Percentiles rank a stretch among this genome's conserved stretches.
These are phyloP conservation scores for Oemleria cerasiformis DNA, from an alignment of 306 rosid species.

Conservation along the genomic window DNA sequence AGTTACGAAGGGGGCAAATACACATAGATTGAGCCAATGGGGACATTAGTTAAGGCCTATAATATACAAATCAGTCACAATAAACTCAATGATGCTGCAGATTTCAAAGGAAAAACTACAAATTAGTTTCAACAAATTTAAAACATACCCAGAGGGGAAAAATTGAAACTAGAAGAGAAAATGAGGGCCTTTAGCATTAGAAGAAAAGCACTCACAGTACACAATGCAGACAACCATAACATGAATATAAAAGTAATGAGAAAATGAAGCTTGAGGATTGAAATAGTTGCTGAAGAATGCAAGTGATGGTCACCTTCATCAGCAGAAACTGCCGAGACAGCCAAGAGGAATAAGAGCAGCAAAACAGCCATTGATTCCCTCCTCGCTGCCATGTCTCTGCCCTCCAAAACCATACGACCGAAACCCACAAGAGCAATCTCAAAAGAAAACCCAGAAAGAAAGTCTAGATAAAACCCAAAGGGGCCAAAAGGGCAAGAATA, in stretches of 20 bases:
- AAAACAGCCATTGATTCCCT: constrained; percentile 44
- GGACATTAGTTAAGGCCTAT: not conserved
- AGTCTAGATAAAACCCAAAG: not conserved
- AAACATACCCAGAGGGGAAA: constrained; percentile 5
- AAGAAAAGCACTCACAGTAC: not conserved
- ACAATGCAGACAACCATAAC: not conserved
- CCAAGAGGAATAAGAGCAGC: constrained; percentile 39
- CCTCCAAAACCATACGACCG: constrained; percentile 23
- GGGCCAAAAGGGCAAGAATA: constrained; percentile 11
- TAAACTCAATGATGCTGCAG: constrained; percentile 3
- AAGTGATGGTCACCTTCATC: constrained; percentile 43
- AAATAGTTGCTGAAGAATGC: constrained; percentile 7
- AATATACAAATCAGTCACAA: not conserved
- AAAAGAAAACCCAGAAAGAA: constrained; percentile 28
- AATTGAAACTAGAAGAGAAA: constrained; percentile 9
- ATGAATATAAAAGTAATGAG: not conserved
- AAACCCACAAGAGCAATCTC: constrained; percentile 15
- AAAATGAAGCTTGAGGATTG: constrained; percentile 2
- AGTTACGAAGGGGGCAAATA: not conserved
- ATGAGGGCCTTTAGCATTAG: not conserved
- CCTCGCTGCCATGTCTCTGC: constrained; percentile 8
- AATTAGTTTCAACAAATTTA: not conserved
- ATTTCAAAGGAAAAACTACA: not conserved
- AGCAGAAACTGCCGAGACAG: constrained; percentile 50
- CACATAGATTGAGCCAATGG: constrained; percentile 3